phyloP scores from a whole-genome alignment of 768 basidiomycete genomes.

The Holtermanniella nyarrowii region DNA sequence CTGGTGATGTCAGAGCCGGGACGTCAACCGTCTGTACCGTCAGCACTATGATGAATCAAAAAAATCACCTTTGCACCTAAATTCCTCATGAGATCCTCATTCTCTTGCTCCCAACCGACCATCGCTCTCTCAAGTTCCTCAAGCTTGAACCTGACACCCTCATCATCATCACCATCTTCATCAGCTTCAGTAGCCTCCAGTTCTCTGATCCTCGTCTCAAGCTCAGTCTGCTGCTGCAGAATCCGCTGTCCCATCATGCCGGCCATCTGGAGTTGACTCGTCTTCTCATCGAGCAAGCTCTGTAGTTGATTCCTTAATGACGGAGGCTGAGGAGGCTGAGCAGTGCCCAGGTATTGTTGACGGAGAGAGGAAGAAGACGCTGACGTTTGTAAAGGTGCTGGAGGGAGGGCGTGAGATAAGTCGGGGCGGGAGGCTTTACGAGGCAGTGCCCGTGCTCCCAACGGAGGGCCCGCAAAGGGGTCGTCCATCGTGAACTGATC shows the following conservation, averaged over 20 bases:
- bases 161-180: constrained; percentile 45
- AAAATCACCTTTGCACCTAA: constrained; percentile 27
- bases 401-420: constrained; percentile 13
- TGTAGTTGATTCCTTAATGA: constrained; percentile 40
- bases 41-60: background rate
- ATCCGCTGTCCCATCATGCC: constrained; percentile 89
- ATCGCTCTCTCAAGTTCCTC: constrained; percentile 33
- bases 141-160: constrained; percentile 24
- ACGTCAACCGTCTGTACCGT: background rate
- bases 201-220: constrained; percentile 69
- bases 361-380: constrained; percentile 10
- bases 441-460: constrained; percentile 5
- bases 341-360: constrained; percentile 6
- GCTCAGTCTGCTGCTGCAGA: constrained; percentile 82
- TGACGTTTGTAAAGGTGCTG: constrained; percentile 13
- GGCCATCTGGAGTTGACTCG: constrained; percentile 81
- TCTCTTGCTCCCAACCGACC: constrained; percentile 34
- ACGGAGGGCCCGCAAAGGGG: constrained; percentile 8
- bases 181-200: constrained; percentile 58
- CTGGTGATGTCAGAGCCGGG: constrained; percentile 2
- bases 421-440: constrained; percentile 22
- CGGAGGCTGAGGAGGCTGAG: constrained; percentile 5
- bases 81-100: constrained; percentile 32
- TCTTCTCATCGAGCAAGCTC: constrained; percentile 72
- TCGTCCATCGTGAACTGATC: constrained; percentile 23